Evolutionary conservation across 2,329 filamentous ascomycete genomes (phyloP), one percentile per base, ranked within the genome.

Genomic region (Colletotrichum costaricense): DNA sequence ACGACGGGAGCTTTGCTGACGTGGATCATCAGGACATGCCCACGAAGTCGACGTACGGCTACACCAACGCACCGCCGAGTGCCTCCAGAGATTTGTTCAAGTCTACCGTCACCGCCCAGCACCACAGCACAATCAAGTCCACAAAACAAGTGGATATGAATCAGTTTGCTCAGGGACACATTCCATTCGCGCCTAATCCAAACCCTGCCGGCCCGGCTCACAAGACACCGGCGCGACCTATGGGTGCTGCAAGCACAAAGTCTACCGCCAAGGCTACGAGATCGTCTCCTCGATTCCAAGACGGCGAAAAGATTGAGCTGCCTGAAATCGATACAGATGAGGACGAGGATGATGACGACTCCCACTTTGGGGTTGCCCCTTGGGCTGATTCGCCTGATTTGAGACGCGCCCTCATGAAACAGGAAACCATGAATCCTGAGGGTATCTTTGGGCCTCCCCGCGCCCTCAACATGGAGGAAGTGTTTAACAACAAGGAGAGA

Each of bases 251-350:
- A 52, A 82, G 82, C 58, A 80, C 84, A 72, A 92, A 92, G 78
- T 90, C 91, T 1, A 86, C 85, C 3, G 86, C 86, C 72, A 94
- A 93, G 63, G 86, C 83, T 2, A 83, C 89, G 22, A 89, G 91
- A 76, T 93, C 93, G 35, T 97, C 95, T 1, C 95, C 95, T 1
- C 91, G 94, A 65, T 97, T 97, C 84, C 93, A 93, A 74, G 96
- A 95, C 77, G 95, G 95, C 74, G 97, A 99, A 72, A 90, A 90
- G 64, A 98, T 99, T 78, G 93, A 97, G 76, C 90, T 99, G 3
- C 96, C 97, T 0, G 97, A 99, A 77, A 98, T 99, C 77, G 92
- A 95, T 75, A 98, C 97, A 1, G 97, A 99, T 80, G 93, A 96
- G 62, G 93, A 96, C 6, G 90, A 93, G 54, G 89, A 91, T 16